Evolutionary conservation across 768 basidiomycete genomes (phyloP), one percentile per base, ranked within the genome.

Genomic region (Mycena olivaceomarginata): DNA sequence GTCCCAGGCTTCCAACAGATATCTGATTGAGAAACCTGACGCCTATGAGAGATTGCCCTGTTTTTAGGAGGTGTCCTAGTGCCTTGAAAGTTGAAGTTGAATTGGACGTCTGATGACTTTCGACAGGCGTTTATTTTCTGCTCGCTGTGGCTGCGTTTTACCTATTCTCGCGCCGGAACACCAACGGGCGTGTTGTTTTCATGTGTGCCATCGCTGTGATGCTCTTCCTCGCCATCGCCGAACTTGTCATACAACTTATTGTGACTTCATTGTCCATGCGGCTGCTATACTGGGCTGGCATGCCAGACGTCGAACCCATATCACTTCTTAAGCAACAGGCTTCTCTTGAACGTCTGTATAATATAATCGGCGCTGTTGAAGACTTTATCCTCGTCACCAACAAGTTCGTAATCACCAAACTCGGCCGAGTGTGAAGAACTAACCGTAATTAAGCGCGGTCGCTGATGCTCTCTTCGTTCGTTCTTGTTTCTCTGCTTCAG

Each of bases 381-480:
- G 62, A 75, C 20, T 8, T 45, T 37, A 41, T 75, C 10, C 64
- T 74, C 5, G 45, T 67, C 16, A 46, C 48, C 7, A 74, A 74
- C 43, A 74, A 74, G 73, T 74, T 18, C 56, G 73, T 74, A 4
- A 45, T 18, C 18, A 31, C 31, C 31, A 64, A 13, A 10, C 4
- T 37, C 2, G 6, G 48, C 39, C 2, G 25, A 15, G 40, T 18
- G 2, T 0, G 2, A n/a, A 41, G 12, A 25, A 11, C 43, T 67
- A 18, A 73, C 45, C 5, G 18, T 4, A 46, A 11, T 43, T 45
- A 45, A 74, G 73, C n/a, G 45, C 59, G 31, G n/a, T 74, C n/a
- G 73, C 73, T 2, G 73, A 74, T 48, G 59, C 67, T 48, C 59
- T 74, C 57, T 74, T 74, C 25, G 73, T 67, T 56, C 56, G 73